These are phyloP conservation scores for Euphorbia pulcherrima DNA, from an alignment of 345 rosid species.

Conservation along the genomic window DNA sequence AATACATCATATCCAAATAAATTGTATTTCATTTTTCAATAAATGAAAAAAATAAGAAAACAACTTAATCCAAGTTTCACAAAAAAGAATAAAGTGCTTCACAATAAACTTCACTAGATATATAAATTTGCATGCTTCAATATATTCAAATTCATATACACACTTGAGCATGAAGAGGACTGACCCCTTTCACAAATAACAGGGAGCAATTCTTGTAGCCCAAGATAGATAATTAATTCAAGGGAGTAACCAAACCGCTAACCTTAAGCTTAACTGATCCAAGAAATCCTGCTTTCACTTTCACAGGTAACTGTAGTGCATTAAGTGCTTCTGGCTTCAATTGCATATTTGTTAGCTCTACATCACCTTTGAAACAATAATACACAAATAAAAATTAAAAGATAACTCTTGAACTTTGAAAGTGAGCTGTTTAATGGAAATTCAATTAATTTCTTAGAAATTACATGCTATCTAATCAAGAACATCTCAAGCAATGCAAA, in stretches of 20 bases:
- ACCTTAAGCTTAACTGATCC: constrained; percentile 98
- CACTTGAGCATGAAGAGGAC: background rate
- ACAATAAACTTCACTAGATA: background rate
- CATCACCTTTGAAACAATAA: constrained; percentile 51
- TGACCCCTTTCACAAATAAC: background rate
- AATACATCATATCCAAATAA: background rate
- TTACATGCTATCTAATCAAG: background rate
- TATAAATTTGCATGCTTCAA: background rate
- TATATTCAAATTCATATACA: background rate
- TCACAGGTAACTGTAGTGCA: constrained; percentile 92
- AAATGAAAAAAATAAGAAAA: background rate
- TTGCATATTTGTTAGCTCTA: constrained; percentile 93
- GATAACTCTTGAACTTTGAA: background rate
- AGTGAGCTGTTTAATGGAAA: background rate
- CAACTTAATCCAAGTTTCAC: background rate
- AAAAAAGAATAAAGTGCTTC: background rate
- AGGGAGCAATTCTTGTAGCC: background rate
- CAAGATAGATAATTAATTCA: background rate
- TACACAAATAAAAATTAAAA: constrained; percentile 1
- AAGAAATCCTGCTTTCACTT: constrained; percentile 97
- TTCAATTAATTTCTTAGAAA: constrained; percentile 2
- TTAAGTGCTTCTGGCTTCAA: constrained; percentile 97
- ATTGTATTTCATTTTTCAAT: background rate
- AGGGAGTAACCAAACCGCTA: constrained; percentile 19
- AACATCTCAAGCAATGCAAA: background rate